phyloP scores from a whole-genome alignment of 352 stramenopile species.

The Phytophthora constricta region DNA sequence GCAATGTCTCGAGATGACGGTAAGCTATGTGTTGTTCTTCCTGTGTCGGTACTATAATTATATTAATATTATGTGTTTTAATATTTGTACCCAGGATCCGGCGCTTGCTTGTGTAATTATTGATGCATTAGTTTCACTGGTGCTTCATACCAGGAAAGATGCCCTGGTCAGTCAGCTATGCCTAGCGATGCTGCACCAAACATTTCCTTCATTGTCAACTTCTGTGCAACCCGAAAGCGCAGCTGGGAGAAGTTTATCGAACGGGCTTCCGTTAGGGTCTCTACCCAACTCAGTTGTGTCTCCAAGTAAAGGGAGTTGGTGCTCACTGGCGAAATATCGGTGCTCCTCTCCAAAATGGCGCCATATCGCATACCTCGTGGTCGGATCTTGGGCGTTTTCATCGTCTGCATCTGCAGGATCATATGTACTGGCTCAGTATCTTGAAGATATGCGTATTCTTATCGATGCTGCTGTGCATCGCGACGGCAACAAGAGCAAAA shows the following conservation, averaged over 20 bases:
- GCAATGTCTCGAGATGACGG: constrained; percentile 57
- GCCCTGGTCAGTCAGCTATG: constrained; percentile 56
- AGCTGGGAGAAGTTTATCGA: constrained; percentile 18
- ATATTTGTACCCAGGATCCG: constrained; percentile 44
- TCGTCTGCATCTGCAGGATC: constrained; percentile 35
- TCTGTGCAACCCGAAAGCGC: constrained; percentile 23
- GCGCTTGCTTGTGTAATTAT: constrained; percentile 52
- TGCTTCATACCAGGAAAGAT: constrained; percentile 51
- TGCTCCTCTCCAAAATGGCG: constrained; percentile 50
- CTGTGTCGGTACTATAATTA: not conserved
- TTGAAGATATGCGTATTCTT: constrained; percentile 56
- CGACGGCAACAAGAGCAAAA: constrained; percentile 9
- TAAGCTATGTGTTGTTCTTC: constrained; percentile 18
- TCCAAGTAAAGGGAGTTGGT: constrained; percentile 39
- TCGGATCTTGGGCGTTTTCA: constrained; percentile 62
- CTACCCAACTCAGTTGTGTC: constrained; percentile 42
- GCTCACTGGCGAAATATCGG: constrained; percentile 55
- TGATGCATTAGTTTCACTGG: constrained; percentile 48
- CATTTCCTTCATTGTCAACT: constrained; percentile 40
- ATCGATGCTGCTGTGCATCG: constrained; percentile 35
- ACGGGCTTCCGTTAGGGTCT: constrained; percentile 35
- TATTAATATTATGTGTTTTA: constrained; percentile 4
- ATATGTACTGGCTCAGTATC: constrained; percentile 46
- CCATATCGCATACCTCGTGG: constrained; percentile 61
- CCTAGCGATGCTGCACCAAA: constrained; percentile 64